These are phyloP conservation scores for Colletotrichum tofieldiae DNA, from an alignment of 2,329 filamentous ascomycete genomes.

Conservation along the genomic window DNA sequence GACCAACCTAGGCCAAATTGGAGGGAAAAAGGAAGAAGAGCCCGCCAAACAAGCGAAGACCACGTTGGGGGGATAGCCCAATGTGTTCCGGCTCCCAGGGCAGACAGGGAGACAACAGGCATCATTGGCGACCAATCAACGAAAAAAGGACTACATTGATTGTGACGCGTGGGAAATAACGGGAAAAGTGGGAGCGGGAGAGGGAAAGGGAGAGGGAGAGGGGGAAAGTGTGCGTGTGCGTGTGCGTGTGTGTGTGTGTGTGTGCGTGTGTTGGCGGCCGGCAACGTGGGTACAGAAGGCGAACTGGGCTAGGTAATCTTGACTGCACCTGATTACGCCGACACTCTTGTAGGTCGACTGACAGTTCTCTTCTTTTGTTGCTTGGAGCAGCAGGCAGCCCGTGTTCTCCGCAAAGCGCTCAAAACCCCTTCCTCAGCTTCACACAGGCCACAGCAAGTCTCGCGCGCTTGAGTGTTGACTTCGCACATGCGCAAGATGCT, in stretches of 20 bases:
- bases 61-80: conserved; percentile 12
- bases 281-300: not conserved
- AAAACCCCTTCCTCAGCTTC: not conserved
- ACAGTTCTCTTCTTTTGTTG: not conserved
- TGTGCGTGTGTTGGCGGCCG: not conserved
- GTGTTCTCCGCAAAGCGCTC: not conserved
- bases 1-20: conserved; percentile 16
- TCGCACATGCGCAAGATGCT: not conserved
- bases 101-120: conserved; percentile 17
- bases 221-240: not conserved
- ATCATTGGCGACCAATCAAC: not conserved
- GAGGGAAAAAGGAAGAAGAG: conserved; percentile 10
- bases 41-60: conserved; percentile 8
- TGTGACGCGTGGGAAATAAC: not conserved
- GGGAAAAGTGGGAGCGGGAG: not conserved
- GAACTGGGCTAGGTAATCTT: not conserved
- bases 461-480: not conserved
- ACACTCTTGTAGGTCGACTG: not conserved
- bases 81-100: not conserved
- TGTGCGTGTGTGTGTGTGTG: not conserved
- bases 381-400: not conserved
- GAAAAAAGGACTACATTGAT: not conserved
- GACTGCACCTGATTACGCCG: not conserved
- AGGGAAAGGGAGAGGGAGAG: not conserved
- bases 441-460: too few relatives aligned